Evolutionary conservation across 2,329 filamentous ascomycete genomes (phyloP).

Genomic region (Fusarium pseudocircinatum): DNA sequence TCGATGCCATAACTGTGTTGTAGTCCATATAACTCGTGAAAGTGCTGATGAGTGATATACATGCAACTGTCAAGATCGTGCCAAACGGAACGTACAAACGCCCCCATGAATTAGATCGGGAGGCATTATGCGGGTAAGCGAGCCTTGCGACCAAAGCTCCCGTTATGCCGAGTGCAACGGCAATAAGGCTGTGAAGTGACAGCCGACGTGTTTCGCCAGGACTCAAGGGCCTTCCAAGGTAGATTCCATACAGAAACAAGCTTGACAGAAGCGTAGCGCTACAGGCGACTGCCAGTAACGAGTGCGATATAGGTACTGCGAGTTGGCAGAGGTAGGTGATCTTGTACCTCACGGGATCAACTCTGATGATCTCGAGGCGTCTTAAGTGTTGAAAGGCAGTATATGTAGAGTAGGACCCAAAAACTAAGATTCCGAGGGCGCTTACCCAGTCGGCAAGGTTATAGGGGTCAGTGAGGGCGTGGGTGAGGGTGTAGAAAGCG

Average conservation of each 20-base stretch:
- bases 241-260: constrained; percentile 31
- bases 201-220: constrained; percentile 10
- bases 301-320: constrained; percentile 28
- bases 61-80: neutral
- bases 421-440: constrained; percentile 34
- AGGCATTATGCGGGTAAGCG: neutral
- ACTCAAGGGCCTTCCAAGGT: constrained; percentile 14
- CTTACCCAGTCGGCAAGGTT: constrained; percentile 36
- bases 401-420: constrained; percentile 33
- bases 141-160: constrained; percentile 16
- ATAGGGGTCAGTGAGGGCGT: constrained; percentile 33
- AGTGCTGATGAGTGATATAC: neutral
- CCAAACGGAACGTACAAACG: constrained; percentile 28
- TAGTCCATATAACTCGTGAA: neutral
- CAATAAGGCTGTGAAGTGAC: constrained; percentile 15
- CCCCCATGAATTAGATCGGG: constrained; percentile 32
- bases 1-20: constrained; percentile 17
- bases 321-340: constrained; percentile 10
- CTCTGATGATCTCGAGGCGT: constrained; percentile 24
- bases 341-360: constrained; percentile 13
- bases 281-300: constrained; percentile 27
- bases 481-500: constrained; percentile 30
- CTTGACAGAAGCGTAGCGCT: constrained; percentile 23
- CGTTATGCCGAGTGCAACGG: constrained; percentile 25
- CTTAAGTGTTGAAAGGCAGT: constrained; percentile 26